Percentiles rank a stretch among this genome's conserved stretches.
Conservation (phyloP, 78 protist genomes). For the Blattamonas nauphoetae region DNA sequence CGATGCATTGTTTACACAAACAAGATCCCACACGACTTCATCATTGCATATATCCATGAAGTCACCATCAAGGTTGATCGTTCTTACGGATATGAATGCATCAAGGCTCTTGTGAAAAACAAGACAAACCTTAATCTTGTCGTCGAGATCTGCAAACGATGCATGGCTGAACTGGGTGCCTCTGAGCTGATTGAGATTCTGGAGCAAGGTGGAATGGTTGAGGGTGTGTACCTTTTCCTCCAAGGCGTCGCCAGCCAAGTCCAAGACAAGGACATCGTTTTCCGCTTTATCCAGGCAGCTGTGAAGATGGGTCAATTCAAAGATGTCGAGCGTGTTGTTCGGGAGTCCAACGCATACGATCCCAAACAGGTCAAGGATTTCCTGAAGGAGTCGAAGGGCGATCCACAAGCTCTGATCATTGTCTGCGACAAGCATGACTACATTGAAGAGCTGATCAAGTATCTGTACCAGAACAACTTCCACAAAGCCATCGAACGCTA, state of each 20-base stretch:
- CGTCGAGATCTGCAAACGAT: constrained; percentile 82
- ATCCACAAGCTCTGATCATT: constrained; percentile 91
- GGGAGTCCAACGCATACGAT: constrained; percentile 78
- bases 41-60: neutral
- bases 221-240: constrained; percentile 47
- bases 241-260: constrained; percentile 50
- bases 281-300: constrained; percentile 95
- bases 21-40: constrained; percentile 42
- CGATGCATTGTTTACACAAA: constrained; percentile 72
- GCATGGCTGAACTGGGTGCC: constrained; percentile 66
- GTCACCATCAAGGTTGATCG: neutral
- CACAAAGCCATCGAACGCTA: constrained; percentile 82
- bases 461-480: constrained; percentile 52
- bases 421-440: constrained; percentile 92
- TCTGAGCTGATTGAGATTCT: constrained; percentile 70
- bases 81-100: constrained; percentile 56
- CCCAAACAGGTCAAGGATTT: constrained; percentile 82
- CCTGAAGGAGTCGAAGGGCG: constrained; percentile 81
- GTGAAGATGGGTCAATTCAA: constrained; percentile 69
- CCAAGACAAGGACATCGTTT: constrained; percentile 82
- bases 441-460: constrained; percentile 87
- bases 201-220: constrained; percentile 28
- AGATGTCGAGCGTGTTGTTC: constrained; percentile 91
- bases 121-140: constrained; percentile 76
- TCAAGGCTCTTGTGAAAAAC: constrained; percentile 67